Percentiles rank a stretch among this genome's conserved stretches.
phyloP scores from a whole-genome alignment of 2,329 filamentous ascomycete genomes.

The Trichoderma aggressivum region DNA sequence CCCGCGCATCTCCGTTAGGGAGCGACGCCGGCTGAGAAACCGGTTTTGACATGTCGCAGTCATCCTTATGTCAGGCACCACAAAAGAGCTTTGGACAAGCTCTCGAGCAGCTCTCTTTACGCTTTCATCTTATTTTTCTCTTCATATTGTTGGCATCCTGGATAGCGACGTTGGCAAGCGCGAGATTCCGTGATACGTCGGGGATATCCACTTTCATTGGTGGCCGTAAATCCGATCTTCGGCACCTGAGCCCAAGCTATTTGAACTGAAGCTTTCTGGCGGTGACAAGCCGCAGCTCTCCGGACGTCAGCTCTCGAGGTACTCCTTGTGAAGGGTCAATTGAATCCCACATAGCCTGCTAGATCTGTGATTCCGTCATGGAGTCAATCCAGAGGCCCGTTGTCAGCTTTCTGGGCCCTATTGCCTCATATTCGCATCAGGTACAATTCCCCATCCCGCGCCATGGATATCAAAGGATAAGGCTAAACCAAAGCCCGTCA shows the following conservation, averaged over 20 bases:
- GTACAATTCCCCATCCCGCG: conserved; percentile 29
- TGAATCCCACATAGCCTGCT: not conserved
- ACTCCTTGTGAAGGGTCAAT: not conserved
- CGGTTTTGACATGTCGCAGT: conserved; percentile 2
- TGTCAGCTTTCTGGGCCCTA: conserved; percentile 49
- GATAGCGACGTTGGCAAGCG: not conserved
- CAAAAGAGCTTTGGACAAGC: not conserved
- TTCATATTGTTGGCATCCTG: not conserved
- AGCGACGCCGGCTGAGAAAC: not conserved
- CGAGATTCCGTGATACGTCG: not conserved
- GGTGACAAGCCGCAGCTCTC: not conserved
- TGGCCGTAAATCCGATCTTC: conserved; percentile 10
- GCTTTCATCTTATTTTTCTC: not conserved
- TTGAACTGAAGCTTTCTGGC: not conserved
- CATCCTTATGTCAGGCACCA: conserved; percentile 18
- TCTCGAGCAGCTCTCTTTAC: not conserved
- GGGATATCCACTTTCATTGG: conserved; percentile 6
- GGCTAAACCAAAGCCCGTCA: not conserved
- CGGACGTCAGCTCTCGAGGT: not conserved
- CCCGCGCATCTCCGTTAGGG: not conserved
- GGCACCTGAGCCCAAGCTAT: not conserved
- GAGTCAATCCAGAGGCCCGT: conserved; percentile 37
- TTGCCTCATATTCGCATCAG: conserved; percentile 51
- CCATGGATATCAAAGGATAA: not conserved
- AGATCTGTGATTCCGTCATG: conserved; percentile 17